Evolutionary conservation across 179 eudicot genomes (phyloP), one percentile per base, ranked within the genome.

Genomic region (Pouteria campechiana): DNA sequence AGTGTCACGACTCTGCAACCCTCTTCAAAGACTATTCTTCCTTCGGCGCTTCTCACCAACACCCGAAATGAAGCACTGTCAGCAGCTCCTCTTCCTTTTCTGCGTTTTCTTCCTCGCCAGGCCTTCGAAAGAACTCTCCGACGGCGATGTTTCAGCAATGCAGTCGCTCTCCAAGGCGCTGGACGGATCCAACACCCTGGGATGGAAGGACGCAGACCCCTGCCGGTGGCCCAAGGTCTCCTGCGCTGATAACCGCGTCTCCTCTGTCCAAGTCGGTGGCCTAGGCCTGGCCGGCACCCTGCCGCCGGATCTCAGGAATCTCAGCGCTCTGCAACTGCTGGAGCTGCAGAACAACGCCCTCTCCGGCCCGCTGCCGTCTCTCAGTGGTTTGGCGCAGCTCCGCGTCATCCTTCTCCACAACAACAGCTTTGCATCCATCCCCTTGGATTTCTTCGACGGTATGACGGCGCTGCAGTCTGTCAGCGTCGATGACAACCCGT

Each of bases 231-330:
- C 0, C 29, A 76, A 52, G 23, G 78, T 82, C 25, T 44, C 1
- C 25, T 82, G 93, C 50, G 56, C 74, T 2, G 60, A 43, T 6
- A 68, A 32, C 3, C 60, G 74, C 57, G 81, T 82, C 28, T 75
- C 72, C 46, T 63, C 81, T 66, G 73, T 82, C 53, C 93, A 82
- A 57, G 64, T 82, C 50, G 93, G 93, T 32, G 81, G 65, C 55
- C 76, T 61, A 12, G 58, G 61, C 58, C 74, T 82, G 17, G 37
- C 70, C 67, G 94, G 94, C 66, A 73, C 65, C 28, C 74, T 82
- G 19, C 83, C 88, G 41, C 7, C 47, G 13, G 47, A 55, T 15
- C 64, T 82, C 27, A 50, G 72, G 31, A 30, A 52, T 6, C 60
- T 82, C 6, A 32, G 70, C 59, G 22, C 61, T 32, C 78, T 82